Evolutionary conservation across 179 eudicot species (phyloP), one percentile per base, ranked within the genome.

Genomic region (Nepenthes alata): DNA sequence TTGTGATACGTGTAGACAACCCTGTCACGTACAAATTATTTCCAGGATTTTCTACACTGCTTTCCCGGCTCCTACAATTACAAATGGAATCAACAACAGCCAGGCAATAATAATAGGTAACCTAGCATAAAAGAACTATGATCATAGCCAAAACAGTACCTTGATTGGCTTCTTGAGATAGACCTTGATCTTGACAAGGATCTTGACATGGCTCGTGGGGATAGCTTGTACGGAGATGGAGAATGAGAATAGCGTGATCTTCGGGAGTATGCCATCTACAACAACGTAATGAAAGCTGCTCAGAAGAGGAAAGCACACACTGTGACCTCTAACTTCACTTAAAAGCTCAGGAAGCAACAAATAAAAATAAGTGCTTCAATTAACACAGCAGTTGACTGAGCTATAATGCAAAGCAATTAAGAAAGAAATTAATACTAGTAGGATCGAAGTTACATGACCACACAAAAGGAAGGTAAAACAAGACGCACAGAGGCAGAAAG

Each of bases 21-120:
- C 95, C 97, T 1, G 97, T 93, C 68, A 93, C 98, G 80, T 93
- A 93, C 64, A 93, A 77, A 67, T 89, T 93, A 66, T 93, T 93
- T 47, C 98, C 98, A 11, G 93, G 96, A 61, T 93, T 93, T 70
- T 93, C 98, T 38, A 79, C 87, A 59, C 80, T 84, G 60, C 83
- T 82, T 45, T 78, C 95, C 35, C 74, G 77, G 73, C 94, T 87
- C 82, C 97, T 93, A 83, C 51, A 10, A 63, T 13, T 14, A 65
- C 37, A 34, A 60, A 13, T 1, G 16, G n/a, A 63, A 6, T 54
- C 34, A 47, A 52, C 41, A 4, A 3, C 14, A 15, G 38, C 7
- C 2, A n/a, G 15, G 9, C 15, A 6, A 12, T 36, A 12, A 6
- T 36, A 59, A 35, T 35, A 2, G 8, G 13, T 12, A 37, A 51